Conservation (phyloP, 306 rosid species). For the Quercus gilva region DNA sequence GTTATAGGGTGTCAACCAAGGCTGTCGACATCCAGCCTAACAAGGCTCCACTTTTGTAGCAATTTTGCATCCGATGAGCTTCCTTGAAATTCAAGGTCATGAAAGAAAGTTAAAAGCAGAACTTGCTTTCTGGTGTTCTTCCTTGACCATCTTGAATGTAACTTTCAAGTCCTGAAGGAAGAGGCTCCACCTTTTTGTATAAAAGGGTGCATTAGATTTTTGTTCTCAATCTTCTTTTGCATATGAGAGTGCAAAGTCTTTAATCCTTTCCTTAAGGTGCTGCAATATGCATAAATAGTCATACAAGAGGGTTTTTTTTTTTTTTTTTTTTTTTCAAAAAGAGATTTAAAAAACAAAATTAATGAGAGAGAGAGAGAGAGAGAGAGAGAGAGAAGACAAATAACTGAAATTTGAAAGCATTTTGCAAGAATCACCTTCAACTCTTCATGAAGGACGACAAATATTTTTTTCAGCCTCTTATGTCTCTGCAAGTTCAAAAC, state of each 20-base stretch:
- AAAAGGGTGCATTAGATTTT: background rate
- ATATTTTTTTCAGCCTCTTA: conserved; percentile 81
- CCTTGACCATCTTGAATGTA: conserved; percentile 13
- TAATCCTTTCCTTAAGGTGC: conserved; percentile 71
- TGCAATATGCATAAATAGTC: conserved; percentile 38
- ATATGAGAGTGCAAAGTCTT: conserved; percentile 50
- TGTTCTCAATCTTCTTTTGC: conserved; percentile 44
- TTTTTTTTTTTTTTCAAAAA: background rate
- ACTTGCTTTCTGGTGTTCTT: background rate
- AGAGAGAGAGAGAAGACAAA: background rate
- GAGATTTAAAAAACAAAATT: background rate
- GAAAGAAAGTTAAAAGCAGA: background rate
- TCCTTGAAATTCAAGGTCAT: background rate
- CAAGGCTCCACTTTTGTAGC: background rate
- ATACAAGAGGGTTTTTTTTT: background rate
- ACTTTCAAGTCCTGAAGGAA: conserved; percentile 6
- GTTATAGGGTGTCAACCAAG: conserved; percentile 14
- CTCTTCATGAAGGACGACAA: conserved; percentile 83
- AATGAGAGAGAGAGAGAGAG: background rate
- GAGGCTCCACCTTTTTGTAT: conserved; percentile 22
- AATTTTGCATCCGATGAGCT: background rate
- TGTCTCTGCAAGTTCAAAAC: conserved; percentile 70
- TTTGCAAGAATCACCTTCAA: conserved; percentile 53
- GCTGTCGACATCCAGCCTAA: conserved; percentile 18
- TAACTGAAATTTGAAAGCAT: background rate